Base-by-base conservation (phyloP, 1,284 basidiomycete species). In the Gymnopus androsaceus region DNA sequence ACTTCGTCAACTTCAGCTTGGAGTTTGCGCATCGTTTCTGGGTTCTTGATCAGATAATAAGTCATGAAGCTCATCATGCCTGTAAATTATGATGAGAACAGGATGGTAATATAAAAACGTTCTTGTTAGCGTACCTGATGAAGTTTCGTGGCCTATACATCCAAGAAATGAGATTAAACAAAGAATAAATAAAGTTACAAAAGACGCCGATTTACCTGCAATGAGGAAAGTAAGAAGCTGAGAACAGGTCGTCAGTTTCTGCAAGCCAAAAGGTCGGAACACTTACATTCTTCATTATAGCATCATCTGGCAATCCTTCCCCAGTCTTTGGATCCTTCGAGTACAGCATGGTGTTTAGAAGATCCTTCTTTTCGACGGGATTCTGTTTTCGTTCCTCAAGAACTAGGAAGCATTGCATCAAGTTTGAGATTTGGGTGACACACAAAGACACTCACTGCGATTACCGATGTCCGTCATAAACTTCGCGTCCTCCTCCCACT, bases 221-320 rank as follows among this genome's bases (percentile, higher is more conserved):
- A 81, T 76, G n/a, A 82, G 66, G 72, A 82, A 81, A 2, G 79
- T 81, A n/a, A 80, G 64, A 21, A 80, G 70, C 75, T 78, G 37
- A 17, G 49, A 21, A n/a, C 21, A 23, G 21, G 11, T n/a, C 33
- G 21, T 36, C 34, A 46, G 19, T 36, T 27, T n/a, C 40, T 2
- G 21, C 15, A 37, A 11, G 5, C 9, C 3, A 15, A 19, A 8
- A 36, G 49, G 5, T 27, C 8, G 4, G 28, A 7, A 34, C 30
- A 57, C 71, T 19, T 52, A 77, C 75, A 65, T 83, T 81, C 57
- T 71, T 66, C 5, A 73, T 68, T 40, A 82, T 80, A 36, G 73
- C 75, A 52, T 77, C 72, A 47, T 79, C 76, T 0, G 72, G 66
- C 41, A 82, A 64, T 3, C 67, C 63, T 59, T 75, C 63, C n/a